Base-by-base conservation (phyloP, 1,284 basidiomycete species). In the Chondrostereum purpureum region DNA sequence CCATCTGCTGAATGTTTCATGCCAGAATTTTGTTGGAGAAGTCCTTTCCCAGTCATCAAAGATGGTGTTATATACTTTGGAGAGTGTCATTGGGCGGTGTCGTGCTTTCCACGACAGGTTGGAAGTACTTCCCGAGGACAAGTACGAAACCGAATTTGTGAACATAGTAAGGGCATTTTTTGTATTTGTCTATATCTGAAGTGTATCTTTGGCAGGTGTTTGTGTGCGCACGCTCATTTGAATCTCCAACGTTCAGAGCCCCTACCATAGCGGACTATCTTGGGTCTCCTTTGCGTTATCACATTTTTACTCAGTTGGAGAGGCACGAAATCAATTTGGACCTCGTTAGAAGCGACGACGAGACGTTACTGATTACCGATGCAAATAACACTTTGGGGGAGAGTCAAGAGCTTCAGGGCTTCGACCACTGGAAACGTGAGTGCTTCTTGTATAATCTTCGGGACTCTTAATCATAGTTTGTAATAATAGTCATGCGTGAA, bases 391-490 rank as follows among this genome's bases (percentile, higher is more conserved):
- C 70, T 18, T 64, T 89, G 39, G 70, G 70, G 23, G 69, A 73
- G 27, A 75, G 83, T 65, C 84, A 88, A 59, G 64, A 72, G 41
- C 65, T 67, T 36, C 75, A 78, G 52, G 79, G 77, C 1, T 52
- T 77, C 38, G 72, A 80, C 41, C 90, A 91, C 53, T 93, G 90
- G 90, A 77, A 75, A 54, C 63, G 88, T 88, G 58, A 56, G 83
- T 70, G 11, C 4, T 41, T 23, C 43, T 21, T 16, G 36, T 1
- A 21, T 14, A 35, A 48, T 46, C 34, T 27, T 16, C 37, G 45
- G 17, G 43, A 45, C 44, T 49, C 16, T 18, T 41, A 16, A 31
- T 54, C 22, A 50, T n/a, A n/a, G n/a, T 45, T 34, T 16, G 43
- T 16, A 20, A 11, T 42, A 31, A 3, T 47, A 79, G 77, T 81